Evolutionary conservation across 2,329 filamentous ascomycete genomes (phyloP), one percentile per base, ranked within the genome.

Genomic region (Cercospora berteroae): DNA sequence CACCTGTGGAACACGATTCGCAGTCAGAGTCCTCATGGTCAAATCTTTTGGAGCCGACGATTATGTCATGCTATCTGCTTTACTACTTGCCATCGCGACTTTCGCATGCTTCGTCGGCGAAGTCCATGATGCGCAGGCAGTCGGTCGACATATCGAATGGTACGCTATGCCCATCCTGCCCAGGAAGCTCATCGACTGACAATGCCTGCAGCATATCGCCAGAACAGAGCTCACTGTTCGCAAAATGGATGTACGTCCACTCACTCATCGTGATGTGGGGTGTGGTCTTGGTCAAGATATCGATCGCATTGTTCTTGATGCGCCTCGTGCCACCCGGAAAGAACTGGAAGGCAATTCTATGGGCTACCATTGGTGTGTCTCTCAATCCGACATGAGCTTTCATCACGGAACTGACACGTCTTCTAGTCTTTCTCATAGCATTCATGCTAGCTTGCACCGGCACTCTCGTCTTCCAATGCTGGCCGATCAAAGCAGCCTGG

Each of bases 11-110:
- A 58, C 73, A 9, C 69, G 74, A 13, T 39, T 74, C 16, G 67
- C 67, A 20, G 84, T 85, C 27, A 80, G 85, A 10, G 27, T 80
- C 2, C 71, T 74, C 10, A 80, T 86, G 74, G 78, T 86, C 55
- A 82, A 80, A 25, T 82, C 81, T 29, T 77, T 83, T 55, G 83
- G 84, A 1, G 70, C 77, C 25, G 85, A 87, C 76, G 85, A 86
- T 71, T 82, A 78, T 66, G 68, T 81, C 2, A 84, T 85, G 71
- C 60, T 81, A 1, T 66, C 75, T 3, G 79, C 83, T 4, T 77
- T 79, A 75, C 77, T 84, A 13, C 68, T 75, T 67, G 75, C 72
- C 8, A 63, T 78, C 12, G 70, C 36, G 2, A 71, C 74, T 1
- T 78, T 79, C 44, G 77, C 76, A 7, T 84, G 80, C 66, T 84